Evolutionary conservation across 2,329 filamentous ascomycete genomes (phyloP), one percentile per base, ranked within the genome.

Genomic region (Fusarium neocosmosporiellum): DNA sequence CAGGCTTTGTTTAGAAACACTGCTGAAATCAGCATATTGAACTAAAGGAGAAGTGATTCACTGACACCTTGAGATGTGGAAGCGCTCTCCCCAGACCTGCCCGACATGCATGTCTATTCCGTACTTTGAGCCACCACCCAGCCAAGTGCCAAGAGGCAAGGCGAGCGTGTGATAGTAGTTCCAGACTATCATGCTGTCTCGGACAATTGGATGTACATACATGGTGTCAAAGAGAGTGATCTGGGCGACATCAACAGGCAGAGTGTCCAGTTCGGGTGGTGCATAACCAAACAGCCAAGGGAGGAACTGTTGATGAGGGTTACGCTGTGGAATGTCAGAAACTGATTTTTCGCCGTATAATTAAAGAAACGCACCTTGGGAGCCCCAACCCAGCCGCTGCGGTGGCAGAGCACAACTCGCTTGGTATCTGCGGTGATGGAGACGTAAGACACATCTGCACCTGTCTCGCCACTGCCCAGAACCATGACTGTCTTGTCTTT

Each of bases 391-490:
- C 64, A 86, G 14, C 84, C 84, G 63, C 83, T 79, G n/a, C 82
- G 79, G 63, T 85, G 84, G 60, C 82, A 84, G 18, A 86, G 34
- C 4, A 84, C 76, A 5, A 86, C 84, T 22, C 79, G 77, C 43
- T 80, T 80, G 1, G 83, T 81, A 1, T 78, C 75, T 2, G 83
- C 81, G 0, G 83, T 86, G 5, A 85, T 78, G 4, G 84, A 84
- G 16, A 86, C 78, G 43, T 85, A 76, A 1, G 80, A 79, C 22
- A 86, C 69, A 50, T 86, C 84, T 60, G 84, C 81, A 2, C 80
- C 83, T 1, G 84, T 86, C 74, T 86, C 85, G 9, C 85, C 84
- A 14, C 77, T 80, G 5, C 84, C 85, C 1, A 86, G 68, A 46
- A 86, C 75, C 67, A 86, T 73, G 14, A 86, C 81, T 7, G 82